These are phyloP conservation scores for Diaporthe batatas DNA, from an alignment of 2,329 filamentous ascomycete species.

Conservation along the genomic window DNA sequence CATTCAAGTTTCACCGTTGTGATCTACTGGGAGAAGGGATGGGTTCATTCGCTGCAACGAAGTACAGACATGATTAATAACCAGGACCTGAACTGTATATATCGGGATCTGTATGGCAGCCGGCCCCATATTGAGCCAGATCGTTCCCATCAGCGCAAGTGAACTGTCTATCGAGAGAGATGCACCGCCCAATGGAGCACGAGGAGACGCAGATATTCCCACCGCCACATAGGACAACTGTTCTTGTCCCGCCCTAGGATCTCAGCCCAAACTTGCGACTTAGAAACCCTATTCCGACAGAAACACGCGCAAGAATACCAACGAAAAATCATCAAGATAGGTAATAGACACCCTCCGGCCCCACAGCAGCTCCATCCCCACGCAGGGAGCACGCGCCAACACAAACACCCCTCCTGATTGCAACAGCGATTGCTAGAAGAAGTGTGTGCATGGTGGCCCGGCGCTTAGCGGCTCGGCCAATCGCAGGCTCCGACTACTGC, in stretches of 20 bases:
- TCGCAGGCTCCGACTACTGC: conserved; percentile 30
- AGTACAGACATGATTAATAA: not conserved
- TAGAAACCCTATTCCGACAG: conserved; percentile 7
- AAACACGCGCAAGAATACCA: not conserved
- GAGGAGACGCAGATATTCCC: not conserved
- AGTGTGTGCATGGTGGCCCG: conserved; percentile 21
- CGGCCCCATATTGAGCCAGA: not conserved
- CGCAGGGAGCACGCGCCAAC: not conserved
- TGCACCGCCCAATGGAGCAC: not conserved
- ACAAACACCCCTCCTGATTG: not conserved
- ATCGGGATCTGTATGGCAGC: not conserved
- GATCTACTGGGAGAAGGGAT: too few species aligned
- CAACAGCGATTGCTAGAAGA: not conserved
- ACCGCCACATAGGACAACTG: conserved; percentile 11
- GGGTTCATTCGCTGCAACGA: too few species aligned
- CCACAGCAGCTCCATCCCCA: conserved; percentile 15
- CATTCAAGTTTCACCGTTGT: not conserved
- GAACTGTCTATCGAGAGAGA: not conserved
- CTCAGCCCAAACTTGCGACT: not conserved
- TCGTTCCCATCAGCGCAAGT: not conserved
- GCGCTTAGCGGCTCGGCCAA: conserved; percentile 10
- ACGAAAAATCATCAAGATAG: too few species aligned
- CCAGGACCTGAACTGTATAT: not conserved
- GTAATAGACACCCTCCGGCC: not conserved
- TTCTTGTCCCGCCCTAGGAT: not conserved